phyloP scores from a whole-genome alignment of 2,329 filamentous ascomycete genomes.

The Cadophora gregata region DNA sequence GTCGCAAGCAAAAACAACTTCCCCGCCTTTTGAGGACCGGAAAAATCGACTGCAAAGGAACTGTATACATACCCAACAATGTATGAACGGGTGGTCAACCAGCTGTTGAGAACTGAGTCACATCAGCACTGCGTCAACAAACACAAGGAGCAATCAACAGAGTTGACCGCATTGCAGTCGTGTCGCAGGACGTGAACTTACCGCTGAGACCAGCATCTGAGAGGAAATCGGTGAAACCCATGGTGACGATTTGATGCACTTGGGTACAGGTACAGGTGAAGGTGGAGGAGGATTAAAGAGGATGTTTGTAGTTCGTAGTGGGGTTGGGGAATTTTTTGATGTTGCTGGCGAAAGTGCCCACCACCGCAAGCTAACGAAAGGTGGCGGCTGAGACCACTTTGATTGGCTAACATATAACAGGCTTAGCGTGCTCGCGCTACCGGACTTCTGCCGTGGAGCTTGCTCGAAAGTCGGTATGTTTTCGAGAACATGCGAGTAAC shows the following conservation, averaged over 20 bases:
- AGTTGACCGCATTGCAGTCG: slow-evolving; percentile 23
- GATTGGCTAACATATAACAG: slow-evolving; percentile 9
- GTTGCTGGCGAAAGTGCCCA: slow-evolving; percentile 8
- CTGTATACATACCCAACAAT: slow-evolving; percentile 74
- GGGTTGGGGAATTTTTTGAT: slow-evolving; percentile 21
- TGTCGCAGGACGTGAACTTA: slow-evolving; percentile 46
- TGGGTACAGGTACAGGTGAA: slow-evolving; percentile 5
- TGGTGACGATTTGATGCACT: slow-evolving; percentile 44
- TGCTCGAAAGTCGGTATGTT: background rate
- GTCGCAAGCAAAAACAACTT: slow-evolving; percentile 26
- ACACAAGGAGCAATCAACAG: slow-evolving; percentile 16
- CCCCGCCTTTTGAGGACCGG: slow-evolving; percentile 28
- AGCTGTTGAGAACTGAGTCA: slow-evolving; percentile 70
- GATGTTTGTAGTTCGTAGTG: slow-evolving; percentile 25
- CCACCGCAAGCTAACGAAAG: background rate
- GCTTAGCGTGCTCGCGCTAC: background rate
- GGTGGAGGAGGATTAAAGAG: slow-evolving; percentile 12
- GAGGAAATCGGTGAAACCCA: slow-evolving; percentile 74
- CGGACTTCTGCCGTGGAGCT: background rate
- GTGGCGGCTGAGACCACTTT: background rate
- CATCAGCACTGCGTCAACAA: slow-evolving; percentile 37
- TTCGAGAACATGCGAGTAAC: slow-evolving; percentile 21
- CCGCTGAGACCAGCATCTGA: slow-evolving; percentile 67
- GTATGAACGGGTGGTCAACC: slow-evolving; percentile 78
- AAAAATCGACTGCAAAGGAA: slow-evolving; percentile 24